Base-by-base conservation (phyloP, 1,284 basidiomycete species). In the Fistulinella cinereoalba region DNA sequence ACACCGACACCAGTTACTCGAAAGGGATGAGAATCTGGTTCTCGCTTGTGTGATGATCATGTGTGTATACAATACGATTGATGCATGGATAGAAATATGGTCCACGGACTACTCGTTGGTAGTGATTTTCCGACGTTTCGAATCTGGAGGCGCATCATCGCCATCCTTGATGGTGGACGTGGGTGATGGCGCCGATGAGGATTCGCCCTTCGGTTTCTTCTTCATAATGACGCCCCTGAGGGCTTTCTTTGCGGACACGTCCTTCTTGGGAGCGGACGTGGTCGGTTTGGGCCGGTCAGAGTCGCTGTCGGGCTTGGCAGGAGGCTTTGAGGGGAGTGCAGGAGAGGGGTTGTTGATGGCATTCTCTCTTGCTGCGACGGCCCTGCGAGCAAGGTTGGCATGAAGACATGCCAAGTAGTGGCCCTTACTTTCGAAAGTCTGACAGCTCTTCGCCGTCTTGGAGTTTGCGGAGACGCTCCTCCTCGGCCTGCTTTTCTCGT, bases 401-500 rank as follows among this genome's bases (percentile, higher is more conserved):
- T 38, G 46, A 55, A 42, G 24, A 41, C 24, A 22, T 34, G 37
- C 24, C 19, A 43, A 42, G 19, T 19, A 18, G 42, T 46, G 34
- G 37, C 65, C 75, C 51, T 46, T 64, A 92, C 90, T 88, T 82
- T 71, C 83, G 81, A 66, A 92, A 95, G 53, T 73, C 75, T 53
- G 79, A 79, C 46, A 94, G 68, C 67, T 94, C 89, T 58, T 86
- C 85, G n/a, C 84, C 83, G 51, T 94, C 91, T 57, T 79, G 76
- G 56, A 83, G 74, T 60, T 83, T 83, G 32, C 88, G 77, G 48
- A 81, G 73, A 6, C 80, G 76, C 62, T 93, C 90, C 63, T 88
- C 85, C 52, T 80, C 80, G 56, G 83, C 76, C 64, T 88, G 81
- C 53, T 85, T 83, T 58, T 86, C 83, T 43, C 85, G 76, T 50